These are phyloP conservation scores for Plasmodium blacklocki DNA, from an alignment of 169 alveolate genomes.

Conservation along the genomic window DNA sequence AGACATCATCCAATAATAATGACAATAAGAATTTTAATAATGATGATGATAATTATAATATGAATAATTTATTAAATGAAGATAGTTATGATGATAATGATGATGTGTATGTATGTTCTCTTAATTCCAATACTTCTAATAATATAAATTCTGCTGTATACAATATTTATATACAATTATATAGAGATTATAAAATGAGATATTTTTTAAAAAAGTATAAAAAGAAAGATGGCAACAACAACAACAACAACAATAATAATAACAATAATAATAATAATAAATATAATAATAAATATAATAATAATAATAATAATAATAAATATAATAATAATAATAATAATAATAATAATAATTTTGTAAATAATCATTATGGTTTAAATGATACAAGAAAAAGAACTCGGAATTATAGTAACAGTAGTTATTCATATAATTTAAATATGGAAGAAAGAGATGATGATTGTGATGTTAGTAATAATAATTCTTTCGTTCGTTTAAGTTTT, in stretches of 20 bases:
- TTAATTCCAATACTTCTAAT: constrained; percentile 50
- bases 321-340: too few relatives aligned
- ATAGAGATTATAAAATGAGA: constrained; percentile 65
- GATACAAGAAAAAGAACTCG: neutral
- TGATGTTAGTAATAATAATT: neutral
- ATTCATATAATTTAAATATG: neutral
- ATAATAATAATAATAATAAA: too few relatives aligned
- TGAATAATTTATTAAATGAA: neutral
- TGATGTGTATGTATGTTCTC: constrained; percentile 47
- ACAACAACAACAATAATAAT: too few relatives aligned
- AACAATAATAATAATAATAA: too few relatives aligned
- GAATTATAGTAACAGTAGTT: neutral
- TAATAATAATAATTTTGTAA: neutral
- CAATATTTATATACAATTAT: constrained; percentile 52
- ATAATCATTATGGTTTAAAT: neutral
- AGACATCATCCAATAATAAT: too few relatives aligned
- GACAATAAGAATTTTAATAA: neutral
- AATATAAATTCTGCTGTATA: constrained; percentile 51
- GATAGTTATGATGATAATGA: constrained; percentile 22
- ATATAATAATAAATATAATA: too few relatives aligned
- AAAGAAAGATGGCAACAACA: constrained; percentile 2
- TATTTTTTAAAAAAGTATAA: neutral
- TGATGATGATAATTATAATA: neutral
- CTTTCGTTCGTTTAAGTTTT: neutral
- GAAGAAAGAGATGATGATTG: too few relatives aligned